Evolutionary conservation across 108 stramenopile species (phyloP).

Genomic region (Conticribra guillardii): DNA sequence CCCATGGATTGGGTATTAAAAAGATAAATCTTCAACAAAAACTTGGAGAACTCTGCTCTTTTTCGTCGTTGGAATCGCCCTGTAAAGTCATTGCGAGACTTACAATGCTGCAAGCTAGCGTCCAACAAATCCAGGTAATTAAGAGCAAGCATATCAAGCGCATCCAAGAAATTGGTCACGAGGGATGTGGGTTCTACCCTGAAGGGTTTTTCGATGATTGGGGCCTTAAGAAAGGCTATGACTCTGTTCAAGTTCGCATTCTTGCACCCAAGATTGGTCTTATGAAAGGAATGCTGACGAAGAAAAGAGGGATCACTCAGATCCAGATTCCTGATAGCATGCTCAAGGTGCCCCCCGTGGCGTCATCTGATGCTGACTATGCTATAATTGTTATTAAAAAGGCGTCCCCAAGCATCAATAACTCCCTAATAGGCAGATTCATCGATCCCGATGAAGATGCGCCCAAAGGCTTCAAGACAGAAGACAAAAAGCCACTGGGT

Average conservation of each 20-base stretch:
- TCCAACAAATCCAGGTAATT: neutral
- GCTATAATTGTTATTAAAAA: neutral
- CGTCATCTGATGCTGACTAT: conserved; percentile 1
- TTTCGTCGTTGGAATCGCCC: conserved; percentile 13
- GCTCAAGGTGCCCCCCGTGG: conserved; percentile 34
- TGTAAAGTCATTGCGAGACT: conserved; percentile 34
- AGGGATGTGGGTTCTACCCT: conserved; percentile 45
- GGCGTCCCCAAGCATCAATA: conserved; percentile 6
- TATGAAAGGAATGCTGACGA: conserved; percentile 28
- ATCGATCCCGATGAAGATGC: conserved; percentile 31
- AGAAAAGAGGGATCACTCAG: conserved; percentile 25
- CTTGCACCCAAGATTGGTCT: conserved; percentile 16
- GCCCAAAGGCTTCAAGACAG: neutral
- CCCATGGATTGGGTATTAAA: neutral
- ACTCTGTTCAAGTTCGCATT: conserved; percentile 42
- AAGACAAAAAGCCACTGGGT: conserved; percentile 11
- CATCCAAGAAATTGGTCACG: conserved; percentile 36
- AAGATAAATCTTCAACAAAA: conserved; percentile 21
- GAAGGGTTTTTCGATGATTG: conserved; percentile 24
- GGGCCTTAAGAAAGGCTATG: neutral
- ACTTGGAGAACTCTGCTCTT: conserved; percentile 28
- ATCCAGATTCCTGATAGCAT: conserved; percentile 45
- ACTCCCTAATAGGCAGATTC: neutral
- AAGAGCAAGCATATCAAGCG: conserved; percentile 12
- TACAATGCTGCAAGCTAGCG: conserved; percentile 17